A percentile compares a stretch with the other conserved stretches of the same genome.
Evolutionary conservation across 352 stramenopile species (phyloP).

Genomic region (Phytophthora ramorum): DNA sequence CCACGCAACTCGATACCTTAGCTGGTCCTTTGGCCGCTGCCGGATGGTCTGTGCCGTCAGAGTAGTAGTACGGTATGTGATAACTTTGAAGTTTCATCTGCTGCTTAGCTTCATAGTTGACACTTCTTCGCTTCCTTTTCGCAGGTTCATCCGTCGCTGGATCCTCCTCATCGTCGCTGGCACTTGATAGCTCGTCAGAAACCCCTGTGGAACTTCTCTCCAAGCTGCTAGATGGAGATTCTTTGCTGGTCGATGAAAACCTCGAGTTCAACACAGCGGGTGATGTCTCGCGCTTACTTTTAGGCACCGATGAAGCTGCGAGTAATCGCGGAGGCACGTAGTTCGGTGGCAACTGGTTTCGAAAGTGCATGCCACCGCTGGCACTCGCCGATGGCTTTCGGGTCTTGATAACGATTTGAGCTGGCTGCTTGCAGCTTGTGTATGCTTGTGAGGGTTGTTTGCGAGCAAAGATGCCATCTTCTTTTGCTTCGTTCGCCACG

Average conservation of each 20-base stretch:
- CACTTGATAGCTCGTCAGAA: slow-evolving; percentile 27
- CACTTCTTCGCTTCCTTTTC: slow-evolving; percentile 9
- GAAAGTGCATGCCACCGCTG: slow-evolving; percentile 73
- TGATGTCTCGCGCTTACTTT: slow-evolving; percentile 14
- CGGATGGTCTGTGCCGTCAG: slow-evolving; percentile 2
- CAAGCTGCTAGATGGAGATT: slow-evolving; percentile 1
- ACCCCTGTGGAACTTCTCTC: slow-evolving; percentile 13
- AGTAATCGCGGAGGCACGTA: slow-evolving; percentile 46
- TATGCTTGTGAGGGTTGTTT: slow-evolving; percentile 1
- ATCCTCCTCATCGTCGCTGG: slow-evolving; percentile 22
- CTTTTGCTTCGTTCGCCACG: slow-evolving; percentile 4
- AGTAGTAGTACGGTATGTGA: slow-evolving; percentile 44
- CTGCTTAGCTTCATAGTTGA: slow-evolving; percentile 2
- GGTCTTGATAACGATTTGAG: slow-evolving; percentile 40
- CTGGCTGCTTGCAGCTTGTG: slow-evolving; percentile 9
- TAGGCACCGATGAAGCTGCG: slow-evolving; percentile 15
- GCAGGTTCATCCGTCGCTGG: slow-evolving; percentile 7
- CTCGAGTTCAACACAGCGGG: background rate
- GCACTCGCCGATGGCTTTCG: slow-evolving; percentile 27
- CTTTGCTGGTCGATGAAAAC: slow-evolving; percentile 6
- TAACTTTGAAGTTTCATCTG: slow-evolving; percentile 43
- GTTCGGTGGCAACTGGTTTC: slow-evolving; percentile 72
- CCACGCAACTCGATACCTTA: slow-evolving; percentile 19
- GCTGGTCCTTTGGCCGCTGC: background rate
- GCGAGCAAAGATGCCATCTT: background rate